Evolutionary conservation across 2,329 filamentous ascomycete species (phyloP).

Genomic region (Hymenoscyphus fructigenus): DNA sequence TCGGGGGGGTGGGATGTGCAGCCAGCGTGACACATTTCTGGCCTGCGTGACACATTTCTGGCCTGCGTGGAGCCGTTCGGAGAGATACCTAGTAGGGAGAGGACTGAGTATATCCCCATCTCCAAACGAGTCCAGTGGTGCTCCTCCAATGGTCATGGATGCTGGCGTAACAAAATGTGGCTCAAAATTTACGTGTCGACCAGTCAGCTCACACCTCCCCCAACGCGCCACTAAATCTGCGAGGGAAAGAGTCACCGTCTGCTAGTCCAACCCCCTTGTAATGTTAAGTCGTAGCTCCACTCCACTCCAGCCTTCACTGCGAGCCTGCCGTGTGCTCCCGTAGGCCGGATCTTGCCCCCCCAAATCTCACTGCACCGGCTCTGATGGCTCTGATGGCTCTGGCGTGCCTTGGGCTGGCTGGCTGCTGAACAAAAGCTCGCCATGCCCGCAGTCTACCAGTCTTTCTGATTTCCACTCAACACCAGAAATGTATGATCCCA

Average conservation of each 20-base stretch:
- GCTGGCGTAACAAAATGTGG: no score
- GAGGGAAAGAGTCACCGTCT: no score
- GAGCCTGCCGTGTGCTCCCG: not conserved
- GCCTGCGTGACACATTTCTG: not conserved
- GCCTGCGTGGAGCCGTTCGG: not conserved
- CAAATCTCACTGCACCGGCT: conserved; percentile 13
- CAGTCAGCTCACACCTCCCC: no score
- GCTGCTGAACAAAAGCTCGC: conserved; percentile 22
- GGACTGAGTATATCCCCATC: not conserved
- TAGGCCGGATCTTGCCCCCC: conserved; percentile 5
- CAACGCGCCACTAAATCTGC: no score
- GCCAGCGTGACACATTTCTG: not conserved
- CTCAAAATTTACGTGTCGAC: no score
- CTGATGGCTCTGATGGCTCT: conserved; percentile 1
- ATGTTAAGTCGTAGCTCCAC: not conserved
- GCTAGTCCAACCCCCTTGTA: no score
- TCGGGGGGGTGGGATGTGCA: not conserved
- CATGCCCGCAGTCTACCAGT: conserved; percentile 23
- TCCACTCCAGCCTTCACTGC: not conserved
- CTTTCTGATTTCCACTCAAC: conserved; percentile 19
- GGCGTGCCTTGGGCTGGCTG: not conserved
- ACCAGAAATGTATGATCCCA: conserved; percentile 34
- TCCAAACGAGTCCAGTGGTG: no score
- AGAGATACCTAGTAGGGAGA: not conserved
- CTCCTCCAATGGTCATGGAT: no score